A percentile compares a stretch with the other conserved stretches of the same genome.
Conservation (phyloP, 2,329 filamentous ascomycete genomes). For the Fusarium citri region DNA sequence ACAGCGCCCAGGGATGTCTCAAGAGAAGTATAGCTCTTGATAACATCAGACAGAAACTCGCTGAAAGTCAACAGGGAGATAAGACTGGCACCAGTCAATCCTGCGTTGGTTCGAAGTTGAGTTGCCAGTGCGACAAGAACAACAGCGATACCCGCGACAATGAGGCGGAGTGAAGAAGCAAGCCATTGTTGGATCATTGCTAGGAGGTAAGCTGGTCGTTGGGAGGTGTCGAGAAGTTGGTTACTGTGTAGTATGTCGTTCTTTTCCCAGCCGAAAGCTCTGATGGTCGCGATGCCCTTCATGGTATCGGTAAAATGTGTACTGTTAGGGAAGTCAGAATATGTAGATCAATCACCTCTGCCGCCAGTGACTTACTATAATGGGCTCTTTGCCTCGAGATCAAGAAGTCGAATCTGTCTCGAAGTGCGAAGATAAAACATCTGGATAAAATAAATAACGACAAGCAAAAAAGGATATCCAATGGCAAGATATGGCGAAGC, state of each 20-base stretch:
- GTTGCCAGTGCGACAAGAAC: constrained; percentile 62
- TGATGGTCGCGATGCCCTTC: constrained; percentile 65
- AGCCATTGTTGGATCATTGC: constrained; percentile 70
- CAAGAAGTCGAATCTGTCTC: constrained; percentile 68
- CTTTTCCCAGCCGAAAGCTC: constrained; percentile 65
- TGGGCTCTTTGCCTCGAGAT: constrained; percentile 71
- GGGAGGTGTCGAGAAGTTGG: constrained; percentile 63
- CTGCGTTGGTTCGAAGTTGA: constrained; percentile 51
- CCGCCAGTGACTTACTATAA: constrained; percentile 45
- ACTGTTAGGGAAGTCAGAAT: constrained; percentile 38
- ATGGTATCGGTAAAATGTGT: constrained; percentile 67
- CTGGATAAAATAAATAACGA: constrained; percentile 62
- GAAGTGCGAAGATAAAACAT: constrained; percentile 70
- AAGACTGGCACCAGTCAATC: constrained; percentile 55
- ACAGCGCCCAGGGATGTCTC: constrained; percentile 44
- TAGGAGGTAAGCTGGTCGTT: constrained; percentile 68
- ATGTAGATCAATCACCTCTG: too few relatives aligned
- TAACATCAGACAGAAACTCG: constrained; percentile 35
- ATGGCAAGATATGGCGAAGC: constrained; percentile 59
- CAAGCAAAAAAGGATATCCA: constrained; percentile 61
- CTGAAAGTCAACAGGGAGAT: constrained; percentile 53
- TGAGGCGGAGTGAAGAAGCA: constrained; percentile 60
- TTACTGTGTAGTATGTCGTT: constrained; percentile 56
- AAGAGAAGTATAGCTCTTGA: constrained; percentile 38
- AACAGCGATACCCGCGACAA: constrained; percentile 61